Evolutionary conservation across 768 basidiomycete genomes (phyloP), one percentile per base, ranked within the genome.

Genomic region (Leccinum uliginosum): DNA sequence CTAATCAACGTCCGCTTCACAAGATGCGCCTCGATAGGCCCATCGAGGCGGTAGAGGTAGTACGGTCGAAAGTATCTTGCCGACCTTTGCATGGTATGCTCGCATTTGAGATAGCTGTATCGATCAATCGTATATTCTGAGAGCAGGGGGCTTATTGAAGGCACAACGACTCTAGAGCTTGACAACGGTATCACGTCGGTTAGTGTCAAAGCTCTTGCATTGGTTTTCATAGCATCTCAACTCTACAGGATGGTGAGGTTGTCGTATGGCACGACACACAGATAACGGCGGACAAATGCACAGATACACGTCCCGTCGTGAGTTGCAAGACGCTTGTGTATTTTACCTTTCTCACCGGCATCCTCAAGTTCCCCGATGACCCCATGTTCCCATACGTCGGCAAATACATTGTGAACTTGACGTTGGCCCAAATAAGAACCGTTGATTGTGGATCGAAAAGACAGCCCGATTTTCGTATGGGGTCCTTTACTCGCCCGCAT

Each of bases 241-340:
- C 34, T 19, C 19, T 19, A 56, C 38, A 89, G 87, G 91, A 93
- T 66, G 88, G 86, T 12, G 78, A 80, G 49, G 84, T 87, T 15
- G 76, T 93, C 43, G 87, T 92, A 14, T 91, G 87, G 86, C 90
- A 93, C 63, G 90, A 93, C 70, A 83, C 85, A 69, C 73, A 74
- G 44, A 86, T 93, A 58, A 67, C 71, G 3, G 61, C 80, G 4
- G 76, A 75, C 32, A 93, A 91, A 68, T 91, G 90, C 68, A 62
- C 65, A 23, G 90, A 92, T 67, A 91, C 88, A 2, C 62, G 58
- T 15, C 86, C 89, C 47, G 83, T 68, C 35, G 87, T 89, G 65
- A 64, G 76, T 72, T 50, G 50, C 38, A 47, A 30, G 55, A 19
- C 46, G 6, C 3, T 27, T 24, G 17, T 24, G 10, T 34, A 27